A percentile compares a stretch with the other conserved stretches of the same genome.
These are phyloP conservation scores for Apophysomyces variabilis DNA, from an alignment of 371 early-diverging fungal genomes.

Conservation along the genomic window DNA sequence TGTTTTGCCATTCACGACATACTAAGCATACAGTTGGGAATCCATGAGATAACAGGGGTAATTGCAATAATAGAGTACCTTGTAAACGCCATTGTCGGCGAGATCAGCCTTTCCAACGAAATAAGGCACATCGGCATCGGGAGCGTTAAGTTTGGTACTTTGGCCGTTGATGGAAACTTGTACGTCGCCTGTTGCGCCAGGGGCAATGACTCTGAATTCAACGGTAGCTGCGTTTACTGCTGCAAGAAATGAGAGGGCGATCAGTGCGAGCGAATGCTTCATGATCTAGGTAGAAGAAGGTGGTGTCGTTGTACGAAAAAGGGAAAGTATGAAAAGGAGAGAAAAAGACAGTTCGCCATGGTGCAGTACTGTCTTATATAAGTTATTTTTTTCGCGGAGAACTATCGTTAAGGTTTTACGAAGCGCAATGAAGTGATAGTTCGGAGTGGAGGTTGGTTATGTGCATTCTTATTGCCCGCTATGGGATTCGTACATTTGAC, in stretches of 20 bases:
- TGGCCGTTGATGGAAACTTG: constrained; percentile 56
- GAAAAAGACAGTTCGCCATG: not conserved
- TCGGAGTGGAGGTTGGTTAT: not conserved
- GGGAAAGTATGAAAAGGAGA: not conserved
- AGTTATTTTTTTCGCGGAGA: constrained; percentile 6
- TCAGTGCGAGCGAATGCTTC: constrained; percentile 30
- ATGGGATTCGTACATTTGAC: not conserved
- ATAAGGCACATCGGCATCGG: constrained; percentile 50
- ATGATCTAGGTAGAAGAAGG: constrained; percentile 13
- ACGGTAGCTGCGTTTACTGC: constrained; percentile 44
- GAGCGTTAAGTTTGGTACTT: constrained; percentile 36
- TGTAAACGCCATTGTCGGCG: constrained; percentile 43
- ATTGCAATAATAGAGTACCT: constrained; percentile 23
- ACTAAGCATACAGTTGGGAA: constrained; percentile 24
- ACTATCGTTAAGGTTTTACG: not conserved
- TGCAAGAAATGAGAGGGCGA: constrained; percentile 25
- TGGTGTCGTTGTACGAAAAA: not conserved
- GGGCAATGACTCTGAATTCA: constrained; percentile 59
- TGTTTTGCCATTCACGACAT: constrained; percentile 47
- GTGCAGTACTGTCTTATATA: not conserved
- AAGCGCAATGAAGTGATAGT: not conserved
- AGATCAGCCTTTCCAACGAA: constrained; percentile 49
- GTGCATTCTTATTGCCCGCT: not conserved
- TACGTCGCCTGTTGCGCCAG: constrained; percentile 42
- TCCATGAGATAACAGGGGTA: not conserved